Evolutionary conservation across 202 grass and related monocot species (phyloP), one percentile per base, ranked within the genome.

Genomic region (Bolboschoenoplectus hybrid): DNA sequence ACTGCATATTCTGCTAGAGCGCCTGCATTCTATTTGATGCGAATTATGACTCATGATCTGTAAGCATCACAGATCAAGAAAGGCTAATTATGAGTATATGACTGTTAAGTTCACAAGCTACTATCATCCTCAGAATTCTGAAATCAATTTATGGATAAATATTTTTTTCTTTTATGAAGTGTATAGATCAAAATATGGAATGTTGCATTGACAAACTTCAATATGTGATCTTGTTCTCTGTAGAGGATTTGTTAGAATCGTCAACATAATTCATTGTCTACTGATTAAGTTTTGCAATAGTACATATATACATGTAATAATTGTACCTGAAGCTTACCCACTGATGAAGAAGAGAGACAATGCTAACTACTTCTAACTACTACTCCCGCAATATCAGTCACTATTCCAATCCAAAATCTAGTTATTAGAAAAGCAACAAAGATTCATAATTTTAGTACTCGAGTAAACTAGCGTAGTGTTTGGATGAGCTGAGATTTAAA

Each of bases 371-470:
- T 26, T 26, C 26, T 26, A 45, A 45, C 45, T 17, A 94, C 55
- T 84, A 87, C 92, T 82, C 92, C 92, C 1, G 84, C 66, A 19
- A 92, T 66, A 86, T 94, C 93, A 9, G 56, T 85, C 55, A 80
- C 93, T 94, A 85, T 82, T 86, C 55, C 51, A 63, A 46, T 47
- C 58, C 44, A 81, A 2, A 2, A 55, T 76, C 9, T 16, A 41
- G 35, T n/a, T 50, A 41, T 40, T 46, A 46, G 17, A n/a, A 20
- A 60, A 16, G 35, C 53, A 67, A 36, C 55, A 75, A 34, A 53
- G 39, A 60, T 1, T 60, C 9, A 39, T 36, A 52, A 58, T 56
- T 80, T 36, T 8, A 53, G 39, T 32, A 6, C 11, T 36, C 45
- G 2, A 34, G 45, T 26, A 79, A 60, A 60, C 6, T 57, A 51